Evolutionary conservation across 108 stramenopile species (phyloP).

Genomic region (Cyclotella kingstonii): DNA sequence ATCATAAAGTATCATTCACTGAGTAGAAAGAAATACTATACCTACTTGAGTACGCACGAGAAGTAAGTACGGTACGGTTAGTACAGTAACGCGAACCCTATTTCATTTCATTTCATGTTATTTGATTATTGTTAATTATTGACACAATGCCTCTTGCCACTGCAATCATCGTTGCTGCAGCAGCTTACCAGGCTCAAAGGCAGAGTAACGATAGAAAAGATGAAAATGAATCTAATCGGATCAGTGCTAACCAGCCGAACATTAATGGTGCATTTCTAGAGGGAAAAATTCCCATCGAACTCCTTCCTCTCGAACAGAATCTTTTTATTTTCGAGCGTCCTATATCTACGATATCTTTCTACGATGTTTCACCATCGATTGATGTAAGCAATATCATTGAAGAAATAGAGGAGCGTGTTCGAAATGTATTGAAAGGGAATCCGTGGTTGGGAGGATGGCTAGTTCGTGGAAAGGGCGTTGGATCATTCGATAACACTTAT

Average conservation of each 20-base stretch:
- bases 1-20: too few relatives aligned
- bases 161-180: constrained; percentile 19
- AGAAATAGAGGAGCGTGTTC: constrained; percentile 21
- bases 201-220: background rate
- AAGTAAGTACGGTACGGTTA: too few relatives aligned
- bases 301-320: constrained; percentile 43
- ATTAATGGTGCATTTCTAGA: constrained; percentile 30
- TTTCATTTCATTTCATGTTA: too few relatives aligned
- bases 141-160: constrained; percentile 9
- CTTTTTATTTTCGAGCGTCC: constrained; percentile 35
- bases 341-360: constrained; percentile 42
- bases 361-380: constrained; percentile 1
- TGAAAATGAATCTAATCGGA: background rate
- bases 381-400: constrained; percentile 4
- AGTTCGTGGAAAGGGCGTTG: constrained; percentile 23
- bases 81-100: too few relatives aligned
- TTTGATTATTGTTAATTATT: too few relatives aligned
- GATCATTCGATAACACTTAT: constrained; percentile 31
- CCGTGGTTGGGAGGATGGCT: constrained; percentile 52
- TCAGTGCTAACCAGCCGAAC: background rate
- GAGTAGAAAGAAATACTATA: too few relatives aligned
- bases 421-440: constrained; percentile 27
- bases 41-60: too few relatives aligned
- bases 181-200: constrained; percentile 9
- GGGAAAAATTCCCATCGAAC: constrained; percentile 28